These are phyloP conservation scores for Neonectria magnoliae DNA, from an alignment of 2,329 filamentous ascomycete genomes.

Conservation along the genomic window DNA sequence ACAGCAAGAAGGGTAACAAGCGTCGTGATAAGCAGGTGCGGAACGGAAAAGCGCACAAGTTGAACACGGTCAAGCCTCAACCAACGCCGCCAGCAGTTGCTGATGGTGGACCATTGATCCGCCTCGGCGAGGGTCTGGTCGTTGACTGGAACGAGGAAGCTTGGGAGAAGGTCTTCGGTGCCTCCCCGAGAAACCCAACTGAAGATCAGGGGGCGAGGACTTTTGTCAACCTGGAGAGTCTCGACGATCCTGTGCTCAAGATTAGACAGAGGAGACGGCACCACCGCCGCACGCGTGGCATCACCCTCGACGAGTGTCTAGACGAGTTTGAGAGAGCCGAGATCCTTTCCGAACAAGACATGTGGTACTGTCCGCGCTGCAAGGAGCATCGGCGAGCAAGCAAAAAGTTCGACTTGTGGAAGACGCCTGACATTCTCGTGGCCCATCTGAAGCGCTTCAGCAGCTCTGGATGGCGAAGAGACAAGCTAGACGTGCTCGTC, in stretches of 20 bases:
- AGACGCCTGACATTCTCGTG: conserved; percentile 91
- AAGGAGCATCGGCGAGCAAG: conserved; percentile 92
- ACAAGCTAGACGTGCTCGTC: conserved; percentile 91
- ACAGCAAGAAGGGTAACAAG: conserved; percentile 61
- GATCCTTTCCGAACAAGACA: conserved; percentile 92
- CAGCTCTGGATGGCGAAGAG: conserved; percentile 80
- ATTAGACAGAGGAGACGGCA: conserved; percentile 72
- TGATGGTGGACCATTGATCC: conserved; percentile 72
- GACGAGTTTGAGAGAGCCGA: conserved; percentile 96
- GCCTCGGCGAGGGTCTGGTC: conserved; percentile 84
- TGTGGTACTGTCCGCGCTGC: conserved; percentile 97
- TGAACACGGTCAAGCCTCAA: conserved; percentile 45
- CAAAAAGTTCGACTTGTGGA: conserved; percentile 98
- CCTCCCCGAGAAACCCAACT: conserved; percentile 44
- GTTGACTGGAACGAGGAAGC: conserved; percentile 84
- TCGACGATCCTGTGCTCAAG: conserved; percentile 72
- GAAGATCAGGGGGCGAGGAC: conserved; percentile 69
- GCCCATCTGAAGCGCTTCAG: conserved; percentile 97
- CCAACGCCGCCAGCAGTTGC: conserved; percentile 51
- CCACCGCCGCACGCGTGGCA: conserved; percentile 66
- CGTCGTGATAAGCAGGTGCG: conserved; percentile 56
- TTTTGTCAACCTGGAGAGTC: conserved; percentile 61
- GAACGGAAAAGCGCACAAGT: conserved; percentile 51
- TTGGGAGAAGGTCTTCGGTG: conserved; percentile 76
- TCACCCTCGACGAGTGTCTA: conserved; percentile 89